These are phyloP conservation scores for Tolypocladium sp. DNA, from an alignment of 2,329 filamentous ascomycete species.

Conservation along the genomic window DNA sequence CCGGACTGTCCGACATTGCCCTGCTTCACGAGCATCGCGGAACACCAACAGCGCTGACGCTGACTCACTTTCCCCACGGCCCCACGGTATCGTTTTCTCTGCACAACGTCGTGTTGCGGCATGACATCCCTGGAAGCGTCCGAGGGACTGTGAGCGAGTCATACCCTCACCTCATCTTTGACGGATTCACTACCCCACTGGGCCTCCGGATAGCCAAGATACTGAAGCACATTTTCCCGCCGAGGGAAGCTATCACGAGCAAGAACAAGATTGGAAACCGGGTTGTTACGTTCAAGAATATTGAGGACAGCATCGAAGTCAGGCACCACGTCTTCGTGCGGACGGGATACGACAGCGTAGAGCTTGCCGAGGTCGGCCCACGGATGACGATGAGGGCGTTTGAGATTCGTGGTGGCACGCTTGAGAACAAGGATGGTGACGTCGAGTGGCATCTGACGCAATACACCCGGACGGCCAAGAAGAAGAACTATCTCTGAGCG, in stretches of 20 bases:
- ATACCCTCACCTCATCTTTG: slow-evolving; percentile 92
- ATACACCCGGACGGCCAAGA: slow-evolving; percentile 85
- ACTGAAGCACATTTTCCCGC: slow-evolving; percentile 88
- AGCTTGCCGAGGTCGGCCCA: slow-evolving; percentile 82
- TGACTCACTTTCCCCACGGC: slow-evolving; percentile 82
- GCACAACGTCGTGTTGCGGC: slow-evolving; percentile 85
- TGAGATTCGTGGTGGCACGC: slow-evolving; percentile 81
- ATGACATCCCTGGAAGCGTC: slow-evolving; percentile 83
- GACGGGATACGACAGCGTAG: slow-evolving; percentile 82
- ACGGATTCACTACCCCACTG: slow-evolving; percentile 76
- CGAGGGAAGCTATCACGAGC: slow-evolving; percentile 64
- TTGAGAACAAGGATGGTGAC: slow-evolving; percentile 92
- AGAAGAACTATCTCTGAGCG: slow-evolving; percentile 48
- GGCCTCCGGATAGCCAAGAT: slow-evolving; percentile 82
- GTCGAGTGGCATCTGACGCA: slow-evolving; percentile 95
- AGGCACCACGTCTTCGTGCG: slow-evolving; percentile 78
- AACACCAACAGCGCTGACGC: slow-evolving; percentile 79
- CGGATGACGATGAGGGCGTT: slow-evolving; percentile 97
- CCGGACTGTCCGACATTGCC: slow-evolving; percentile 75
- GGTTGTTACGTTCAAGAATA: slow-evolving; percentile 89
- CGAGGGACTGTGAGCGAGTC: slow-evolving; percentile 84
- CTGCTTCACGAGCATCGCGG: slow-evolving; percentile 88
- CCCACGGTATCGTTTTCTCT: slow-evolving; percentile 73
- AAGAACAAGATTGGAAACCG: slow-evolving; percentile 74
- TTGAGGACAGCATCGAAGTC: slow-evolving; percentile 89